Base-by-base conservation (phyloP, 2,329 filamentous ascomycete species). In the Diaporthe aspalathi region DNA sequence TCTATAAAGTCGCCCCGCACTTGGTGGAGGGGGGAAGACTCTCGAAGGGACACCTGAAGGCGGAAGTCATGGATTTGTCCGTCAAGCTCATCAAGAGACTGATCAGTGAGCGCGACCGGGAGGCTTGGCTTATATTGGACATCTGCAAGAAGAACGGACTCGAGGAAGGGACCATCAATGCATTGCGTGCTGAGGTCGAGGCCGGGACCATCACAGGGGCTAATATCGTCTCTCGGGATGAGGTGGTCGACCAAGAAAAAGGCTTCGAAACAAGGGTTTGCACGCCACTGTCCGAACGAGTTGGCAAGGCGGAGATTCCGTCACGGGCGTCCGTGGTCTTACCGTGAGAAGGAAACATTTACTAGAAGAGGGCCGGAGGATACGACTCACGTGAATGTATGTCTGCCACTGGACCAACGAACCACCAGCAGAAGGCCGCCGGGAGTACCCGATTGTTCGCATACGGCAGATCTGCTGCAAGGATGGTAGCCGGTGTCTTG, bases 41-140 rank as follows among this genome's bases (percentile, higher is more conserved):
- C 17, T 32, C 52, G 24, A 63, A 16, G 38, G 69, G 60, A 1
- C 56, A 16, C 22, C 65, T 57, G 3, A 71, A 66, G 63, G 56
- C 43, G 14, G 70, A 71, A 12, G 62, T 69, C 56, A 69, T 73
- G 72, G 53, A 71, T 12, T 22, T 73, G 29, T 68, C 72, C 12
- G 72, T 73, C 45, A 56, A 67, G 65, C 72, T 73, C 53, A 50
- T 73, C 57, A 69, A 60, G 52, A 56, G 72, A 40, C 66, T 73
- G 32, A 68, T 73, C 17, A 45, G 43, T n/a, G 72, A 71, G 53
- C 54, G 69, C 14, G 76, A 73, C 45, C 65, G 66, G 16, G 72
- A 73, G 52, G 72, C 72, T 12, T 73, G 72, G 72, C 72, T 65
- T 14, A 71, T 73, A 32, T 57, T 73, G 43, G 52, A 66, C 4